These are phyloP conservation scores for Phytopythium mirpurense DNA, from an alignment of 352 stramenopile genomes.

Conservation along the genomic window DNA sequence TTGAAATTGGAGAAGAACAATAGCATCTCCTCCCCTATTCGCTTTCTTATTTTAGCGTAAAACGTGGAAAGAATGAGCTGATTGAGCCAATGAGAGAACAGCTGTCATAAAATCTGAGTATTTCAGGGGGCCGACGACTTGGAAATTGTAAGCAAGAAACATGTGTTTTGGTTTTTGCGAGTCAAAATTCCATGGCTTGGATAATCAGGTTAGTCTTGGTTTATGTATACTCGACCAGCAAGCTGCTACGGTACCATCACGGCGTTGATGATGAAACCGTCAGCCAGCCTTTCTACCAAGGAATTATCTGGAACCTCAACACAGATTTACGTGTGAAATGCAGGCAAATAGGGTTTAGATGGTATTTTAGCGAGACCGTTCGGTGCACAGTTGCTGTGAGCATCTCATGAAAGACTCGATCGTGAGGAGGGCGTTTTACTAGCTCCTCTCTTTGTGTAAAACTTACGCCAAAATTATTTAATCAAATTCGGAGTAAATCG, in stretches of 20 bases:
- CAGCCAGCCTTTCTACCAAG: not conserved
- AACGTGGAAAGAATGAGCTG: not conserved
- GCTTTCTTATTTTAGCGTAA: slow-evolving; percentile 4
- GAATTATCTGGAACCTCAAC: slow-evolving; percentile 3
- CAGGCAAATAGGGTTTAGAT: not conserved
- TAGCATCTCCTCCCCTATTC: slow-evolving; percentile 1
- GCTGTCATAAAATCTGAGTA: not conserved
- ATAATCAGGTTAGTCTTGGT: not conserved
- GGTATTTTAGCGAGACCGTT: slow-evolving; percentile 1
- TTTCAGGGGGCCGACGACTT: not conserved
- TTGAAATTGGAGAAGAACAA: slow-evolving; percentile 10
- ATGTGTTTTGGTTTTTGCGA: not conserved
- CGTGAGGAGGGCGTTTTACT: too few species aligned
- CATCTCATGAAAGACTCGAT: not conserved
- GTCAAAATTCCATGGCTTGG: not conserved
- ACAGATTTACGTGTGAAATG: not conserved
- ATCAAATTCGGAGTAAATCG: too few species aligned
- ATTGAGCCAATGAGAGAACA: not conserved
- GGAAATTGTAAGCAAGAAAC: not conserved
- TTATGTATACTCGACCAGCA: not conserved
- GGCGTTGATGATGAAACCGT: not conserved
- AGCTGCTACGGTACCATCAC: not conserved
- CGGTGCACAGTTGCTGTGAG: not conserved
- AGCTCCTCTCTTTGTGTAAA: too few species aligned
- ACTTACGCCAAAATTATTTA: too few species aligned